Evolutionary conservation across 2,329 filamentous ascomycete species (phyloP), one percentile per base, ranked within the genome.

Genomic region (Talaromyces atroroseus): DNA sequence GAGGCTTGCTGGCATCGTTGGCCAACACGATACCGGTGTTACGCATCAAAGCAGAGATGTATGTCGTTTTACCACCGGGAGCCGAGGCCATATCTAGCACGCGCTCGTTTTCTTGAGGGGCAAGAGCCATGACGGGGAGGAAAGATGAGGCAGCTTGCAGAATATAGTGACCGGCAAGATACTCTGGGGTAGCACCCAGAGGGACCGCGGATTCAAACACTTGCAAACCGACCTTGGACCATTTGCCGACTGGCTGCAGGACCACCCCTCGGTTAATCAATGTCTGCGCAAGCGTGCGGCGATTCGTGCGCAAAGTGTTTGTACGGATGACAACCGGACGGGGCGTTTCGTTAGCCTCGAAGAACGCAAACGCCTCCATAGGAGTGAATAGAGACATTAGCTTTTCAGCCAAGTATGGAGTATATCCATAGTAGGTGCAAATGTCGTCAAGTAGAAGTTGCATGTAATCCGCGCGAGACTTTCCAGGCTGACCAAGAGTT

Each of bases 181-280:
- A 99, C 74, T 99, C 94, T 10, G 94, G 94, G 0, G 94, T 99
- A 26, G 94, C 94, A 81, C 92, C 92, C 1, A 96, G 82, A 2
- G 91, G 90, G 0, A 89, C 85, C 55, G 86, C 87, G 57, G 88
- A 89, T 74, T 99, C 94, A 71, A 99, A 99, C 59, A 99, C 85
- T 73, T 99, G 94, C 42, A 99, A 82, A 49, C 94, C 94, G 61
- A 99, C 91, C 78, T 99, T 99, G 64, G 89, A 94, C 94, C 94
- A 99, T 74, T 97, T 97, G 60, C 94, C 94, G 18, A 99, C 90
- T 2, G 94, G 94, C 74, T 99, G 92, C 40, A 99, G 83, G 14
- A 92, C 95, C 49, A 99, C 94, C 62, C 94, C 94, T 61, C 92
- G 89, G 77, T 96, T 96, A 80, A 96, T 96, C 59, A 96, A 82